phyloP scores from a whole-genome alignment of 805 yeast species.

The Pichia eremophila region DNA sequence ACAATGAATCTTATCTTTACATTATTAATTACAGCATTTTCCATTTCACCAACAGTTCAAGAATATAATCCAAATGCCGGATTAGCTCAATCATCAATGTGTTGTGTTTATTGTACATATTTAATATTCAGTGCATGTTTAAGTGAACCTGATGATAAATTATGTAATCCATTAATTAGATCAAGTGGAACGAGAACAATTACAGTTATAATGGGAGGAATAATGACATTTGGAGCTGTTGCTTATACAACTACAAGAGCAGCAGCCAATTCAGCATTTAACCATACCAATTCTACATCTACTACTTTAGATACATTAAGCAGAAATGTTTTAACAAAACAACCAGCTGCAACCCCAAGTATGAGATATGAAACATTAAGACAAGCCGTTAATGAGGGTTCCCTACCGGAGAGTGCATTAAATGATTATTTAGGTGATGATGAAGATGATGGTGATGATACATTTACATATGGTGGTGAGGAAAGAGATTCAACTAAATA shows the following conservation, averaged over 20 bases:
- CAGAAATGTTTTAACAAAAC: conserved; percentile 32
- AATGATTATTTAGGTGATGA: conserved; percentile 57
- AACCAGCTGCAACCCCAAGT: conserved; percentile 46
- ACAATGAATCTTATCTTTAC: conserved; percentile 63
- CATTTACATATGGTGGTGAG: conserved; percentile 40
- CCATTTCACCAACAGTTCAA: conserved; percentile 77
- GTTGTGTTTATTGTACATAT: conserved; percentile 86
- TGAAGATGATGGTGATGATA: conserved; percentile 12
- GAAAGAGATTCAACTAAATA: conserved; percentile 60
- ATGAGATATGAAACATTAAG: conserved; percentile 81
- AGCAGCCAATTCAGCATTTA: conserved; percentile 69
- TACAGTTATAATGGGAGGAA: conserved; percentile 80
- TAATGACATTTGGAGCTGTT: conserved; percentile 88
- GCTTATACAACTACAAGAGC: conserved; percentile 97
- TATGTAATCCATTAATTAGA: conserved; percentile 86
- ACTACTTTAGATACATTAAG: too few species aligned
- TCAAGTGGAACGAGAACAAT: conserved; percentile 85
- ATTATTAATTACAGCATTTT: conserved; percentile 53
- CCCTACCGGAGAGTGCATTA: conserved; percentile 87
- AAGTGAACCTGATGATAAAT: conserved; percentile 89
- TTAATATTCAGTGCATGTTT: conserved; percentile 87
- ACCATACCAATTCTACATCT: conserved; percentile 23
- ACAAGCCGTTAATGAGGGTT: conserved; percentile 94
- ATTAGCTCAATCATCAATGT: conserved; percentile 93
- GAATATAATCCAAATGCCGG: conserved; percentile 94